Evolutionary conservation across 441 rosid genomes (phyloP).

Genomic region (Biscutella laevigata): DNA sequence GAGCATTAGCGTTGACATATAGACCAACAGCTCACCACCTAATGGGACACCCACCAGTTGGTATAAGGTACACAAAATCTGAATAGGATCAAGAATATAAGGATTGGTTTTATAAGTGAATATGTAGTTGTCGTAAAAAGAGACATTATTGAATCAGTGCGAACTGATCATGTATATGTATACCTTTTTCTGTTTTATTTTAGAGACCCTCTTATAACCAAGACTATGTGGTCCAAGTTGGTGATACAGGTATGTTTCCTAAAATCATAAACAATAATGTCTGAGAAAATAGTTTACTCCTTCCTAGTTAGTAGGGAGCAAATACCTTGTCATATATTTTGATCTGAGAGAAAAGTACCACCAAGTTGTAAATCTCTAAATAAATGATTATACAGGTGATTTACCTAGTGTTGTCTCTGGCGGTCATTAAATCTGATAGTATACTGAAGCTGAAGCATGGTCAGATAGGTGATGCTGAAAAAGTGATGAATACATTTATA

Average conservation of each 20-base stretch:
- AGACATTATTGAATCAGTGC: not conserved
- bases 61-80: conserved; percentile 43
- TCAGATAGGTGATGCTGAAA: not conserved
- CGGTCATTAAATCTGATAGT: not conserved
- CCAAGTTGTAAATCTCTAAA: not conserved
- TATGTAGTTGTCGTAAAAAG: not conserved
- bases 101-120: not conserved
- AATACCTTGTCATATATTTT: not conserved
- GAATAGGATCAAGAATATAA: not conserved
- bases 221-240: conserved; percentile 13
- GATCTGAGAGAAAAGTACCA: not conserved
- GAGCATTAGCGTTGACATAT: conserved; percentile 77
- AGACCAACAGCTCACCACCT: conserved; percentile 62
- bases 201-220: conserved; percentile 11
- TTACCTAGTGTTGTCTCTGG: not conserved
- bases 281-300: not conserved
- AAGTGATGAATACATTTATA: conserved; percentile 13
- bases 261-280: not conserved
- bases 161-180: not conserved
- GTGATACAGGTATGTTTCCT: not conserved
- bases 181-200: not conserved
- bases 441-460: conserved; percentile 10
- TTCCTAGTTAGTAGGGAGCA: not conserved
- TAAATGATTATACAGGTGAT: not conserved
- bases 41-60: conserved; percentile 69